Evolutionary conservation across 495 filamentous ascomycete genomes (phyloP).

Genomic region (Penicillium salamii): DNA sequence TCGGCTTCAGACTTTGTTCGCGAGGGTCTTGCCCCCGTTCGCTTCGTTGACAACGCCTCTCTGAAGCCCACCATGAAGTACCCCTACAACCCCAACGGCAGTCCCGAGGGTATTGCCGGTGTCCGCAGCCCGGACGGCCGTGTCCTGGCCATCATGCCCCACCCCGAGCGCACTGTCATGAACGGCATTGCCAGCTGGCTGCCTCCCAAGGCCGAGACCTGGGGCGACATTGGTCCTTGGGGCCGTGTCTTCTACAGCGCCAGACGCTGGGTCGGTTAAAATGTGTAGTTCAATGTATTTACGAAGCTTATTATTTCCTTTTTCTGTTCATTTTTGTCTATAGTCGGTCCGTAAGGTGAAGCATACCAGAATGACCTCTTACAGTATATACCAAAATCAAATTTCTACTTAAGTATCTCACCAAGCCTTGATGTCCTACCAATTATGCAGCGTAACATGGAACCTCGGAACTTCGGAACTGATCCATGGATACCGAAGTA

Average conservation of each 20-base stretch:
- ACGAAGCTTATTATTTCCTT: background rate
- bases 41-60: slow-evolving; percentile 80
- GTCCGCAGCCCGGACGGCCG: slow-evolving; percentile 78
- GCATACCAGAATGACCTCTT: background rate
- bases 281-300: slow-evolving; percentile 1
- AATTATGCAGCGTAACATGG: too few species aligned
- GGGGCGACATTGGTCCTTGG: slow-evolving; percentile 91
- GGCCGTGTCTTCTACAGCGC: slow-evolving; percentile 73
- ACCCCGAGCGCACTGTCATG: slow-evolving; percentile 90
- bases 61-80: slow-evolving; percentile 73
- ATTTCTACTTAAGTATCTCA: background rate
- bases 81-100: slow-evolving; percentile 92
- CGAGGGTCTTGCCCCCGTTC: slow-evolving; percentile 63
- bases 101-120: slow-evolving; percentile 80
- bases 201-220: slow-evolving; percentile 62
- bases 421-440: too few species aligned
- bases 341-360: background rate
- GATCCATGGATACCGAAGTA: too few species aligned
- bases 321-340: slow-evolving; percentile 1
- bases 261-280: slow-evolving; percentile 78
- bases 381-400: slow-evolving; percentile 7
- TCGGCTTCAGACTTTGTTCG: slow-evolving; percentile 52
- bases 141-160: slow-evolving; percentile 93
- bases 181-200: slow-evolving; percentile 76
- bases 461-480: too few species aligned